Evolutionary conservation across 1,284 basidiomycete genomes (phyloP), one percentile per base, ranked within the genome.

Genomic region (Sanghuangporus sanghuang): DNA sequence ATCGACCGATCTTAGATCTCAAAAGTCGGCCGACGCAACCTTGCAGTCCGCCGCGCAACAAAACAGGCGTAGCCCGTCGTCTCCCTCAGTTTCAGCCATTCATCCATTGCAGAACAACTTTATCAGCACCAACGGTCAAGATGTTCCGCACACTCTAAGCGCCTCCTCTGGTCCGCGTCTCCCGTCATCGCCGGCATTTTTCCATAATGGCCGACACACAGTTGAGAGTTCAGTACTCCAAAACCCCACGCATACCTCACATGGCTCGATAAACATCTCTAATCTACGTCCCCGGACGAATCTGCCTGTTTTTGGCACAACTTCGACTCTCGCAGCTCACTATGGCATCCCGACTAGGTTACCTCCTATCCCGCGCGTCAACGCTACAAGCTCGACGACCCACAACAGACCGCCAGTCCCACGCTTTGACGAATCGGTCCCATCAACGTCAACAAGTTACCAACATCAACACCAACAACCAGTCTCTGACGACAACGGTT

Each of bases 281-380:
- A 64, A 72, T 60, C 53, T 68, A 69, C 77, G 80, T 79, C 79
- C 71, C 71, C 71, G 75, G 79, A 78, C 79, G 72, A 72, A 73
- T 56, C 73, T 77, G 58, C 77, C 78, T 73, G 79, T 83, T 67
- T 81, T 81, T 62, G 73, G 72, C 59, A 76, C 75, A 67, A 75
- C 81, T 32, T 79, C 79, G 67, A 86, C 85, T 77, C 77, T 88
- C 63, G 84, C 86, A 71, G 78, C 85, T 68, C 87, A 89, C 67
- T 84, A 89, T 89, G 89, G 87, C 76, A 84, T 90, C 69, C 89
- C 88, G 64, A 80, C 83, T 67, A 81, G 78, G 66, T 74, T 90
- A 57, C 88, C 89, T 53, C 83, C 83, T 66, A 82, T 83, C 62
- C 88, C 89, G 65, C 79, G 79, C 62, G 59, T 49, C 57, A 67